phyloP scores from a whole-genome alignment of 116 monocot genomes.

The Trichopus zeylanicus region DNA sequence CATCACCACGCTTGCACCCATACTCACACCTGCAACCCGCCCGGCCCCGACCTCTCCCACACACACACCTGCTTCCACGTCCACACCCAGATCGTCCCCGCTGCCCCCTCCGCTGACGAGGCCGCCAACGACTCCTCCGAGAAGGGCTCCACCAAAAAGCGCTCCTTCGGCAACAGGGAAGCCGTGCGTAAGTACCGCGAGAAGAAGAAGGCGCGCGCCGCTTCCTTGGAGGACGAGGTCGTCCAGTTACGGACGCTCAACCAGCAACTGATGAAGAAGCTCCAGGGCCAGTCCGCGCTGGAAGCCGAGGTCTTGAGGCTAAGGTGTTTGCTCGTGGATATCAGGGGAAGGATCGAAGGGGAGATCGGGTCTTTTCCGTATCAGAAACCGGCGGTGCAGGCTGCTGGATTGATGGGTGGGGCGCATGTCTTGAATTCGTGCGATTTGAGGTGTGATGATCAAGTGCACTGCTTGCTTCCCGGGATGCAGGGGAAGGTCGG shows the following conservation, averaged over 20 bases:
- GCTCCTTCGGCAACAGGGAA: conserved; percentile 54
- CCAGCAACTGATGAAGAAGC: conserved; percentile 54
- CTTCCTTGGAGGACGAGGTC: conserved; percentile 82
- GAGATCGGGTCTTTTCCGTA: conserved; percentile 90
- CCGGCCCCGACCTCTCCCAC: conserved; percentile 77
- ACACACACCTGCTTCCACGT: conserved; percentile 96
- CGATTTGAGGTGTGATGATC: conserved; percentile 44
- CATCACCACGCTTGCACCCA: conserved; percentile 85
- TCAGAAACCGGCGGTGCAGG: conserved; percentile 29
- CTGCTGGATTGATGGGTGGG: conserved; percentile 26
- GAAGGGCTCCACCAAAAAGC: conserved; percentile 41
- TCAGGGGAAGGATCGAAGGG: conserved; percentile 89
- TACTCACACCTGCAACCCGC: conserved; percentile 93
- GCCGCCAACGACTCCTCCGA: conserved; percentile 37
- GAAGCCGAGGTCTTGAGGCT: conserved; percentile 79
- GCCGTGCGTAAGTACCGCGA: conserved; percentile 85
- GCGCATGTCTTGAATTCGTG: conserved; percentile 38
- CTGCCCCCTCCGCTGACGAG: conserved; percentile 31
- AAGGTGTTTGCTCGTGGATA: conserved; percentile 82
- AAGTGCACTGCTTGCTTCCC: conserved; percentile 26
- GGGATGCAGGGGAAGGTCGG: conserved; percentile 32
- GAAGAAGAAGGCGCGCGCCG: conserved; percentile 81
- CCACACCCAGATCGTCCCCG: conserved; percentile 84
- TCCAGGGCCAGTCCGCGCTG: conserved; percentile 47
- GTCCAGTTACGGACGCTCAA: conserved; percentile 53